Percentiles rank a stretch among this genome's conserved stretches.
Conservation (phyloP, 2,329 filamentous ascomycete genomes). For the Diaporthe helianthi region DNA sequence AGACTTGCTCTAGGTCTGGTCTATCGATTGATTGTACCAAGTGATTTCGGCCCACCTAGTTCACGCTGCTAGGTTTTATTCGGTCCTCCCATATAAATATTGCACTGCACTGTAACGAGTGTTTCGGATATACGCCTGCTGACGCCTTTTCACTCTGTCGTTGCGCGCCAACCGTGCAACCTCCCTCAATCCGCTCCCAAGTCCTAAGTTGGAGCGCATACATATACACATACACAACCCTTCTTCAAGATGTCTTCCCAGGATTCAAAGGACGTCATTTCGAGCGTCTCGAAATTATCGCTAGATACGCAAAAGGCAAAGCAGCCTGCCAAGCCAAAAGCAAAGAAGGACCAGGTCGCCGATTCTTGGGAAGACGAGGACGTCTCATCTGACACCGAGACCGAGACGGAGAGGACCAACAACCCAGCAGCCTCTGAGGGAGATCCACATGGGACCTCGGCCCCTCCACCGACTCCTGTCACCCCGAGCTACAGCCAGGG, state of each 20-base stretch:
- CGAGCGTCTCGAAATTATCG: constrained; percentile 42
- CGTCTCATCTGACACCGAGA: constrained; percentile 53
- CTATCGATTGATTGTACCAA: background rate
- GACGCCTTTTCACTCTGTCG: background rate
- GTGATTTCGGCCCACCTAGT: background rate
- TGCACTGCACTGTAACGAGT: background rate
- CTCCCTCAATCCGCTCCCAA: background rate
- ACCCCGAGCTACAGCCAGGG: constrained; percentile 54
- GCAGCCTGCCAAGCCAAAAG: constrained; percentile 39
- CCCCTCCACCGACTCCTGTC: constrained; percentile 73
- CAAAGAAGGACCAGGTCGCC: constrained; percentile 56
- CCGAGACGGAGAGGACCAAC: constrained; percentile 42
- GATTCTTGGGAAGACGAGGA: constrained; percentile 84
- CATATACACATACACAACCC: constrained; percentile 4
- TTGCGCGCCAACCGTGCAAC: background rate
- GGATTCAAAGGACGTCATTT: constrained; percentile 31
- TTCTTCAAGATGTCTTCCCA: constrained; percentile 32
- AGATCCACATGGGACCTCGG: constrained; percentile 42
- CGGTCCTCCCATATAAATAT: background rate
- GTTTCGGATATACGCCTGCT: background rate
- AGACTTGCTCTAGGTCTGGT: background rate
- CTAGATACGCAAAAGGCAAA: constrained; percentile 38
- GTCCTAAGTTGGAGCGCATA: background rate
- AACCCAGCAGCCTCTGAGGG: constrained; percentile 35
- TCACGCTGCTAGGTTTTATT: background rate